Percentiles rank a stretch among this genome's conserved stretches.
phyloP scores from a whole-genome alignment of 1,284 basidiomycete genomes.

The Meripilus lineatus region DNA sequence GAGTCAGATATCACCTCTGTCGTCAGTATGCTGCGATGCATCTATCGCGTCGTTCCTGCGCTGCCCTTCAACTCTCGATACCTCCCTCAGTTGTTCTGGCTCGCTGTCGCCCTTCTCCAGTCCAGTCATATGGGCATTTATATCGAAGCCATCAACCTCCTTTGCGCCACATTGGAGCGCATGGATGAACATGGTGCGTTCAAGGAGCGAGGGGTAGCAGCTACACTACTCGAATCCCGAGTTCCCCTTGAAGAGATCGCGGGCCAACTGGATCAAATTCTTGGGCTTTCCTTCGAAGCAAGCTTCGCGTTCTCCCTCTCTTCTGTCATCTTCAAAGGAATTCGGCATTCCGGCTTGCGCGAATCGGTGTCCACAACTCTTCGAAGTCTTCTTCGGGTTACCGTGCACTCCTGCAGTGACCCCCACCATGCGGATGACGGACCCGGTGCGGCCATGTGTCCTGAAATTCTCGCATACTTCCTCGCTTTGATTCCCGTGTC shows the following conservation, averaged over 20 bases:
- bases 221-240: slow-evolving; percentile 63
- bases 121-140: slow-evolving; percentile 73
- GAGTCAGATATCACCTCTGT: slow-evolving; percentile 74
- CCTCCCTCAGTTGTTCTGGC: slow-evolving; percentile 76
- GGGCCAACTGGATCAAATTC: slow-evolving; percentile 67
- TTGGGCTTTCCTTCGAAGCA: slow-evolving; percentile 74
- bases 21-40: slow-evolving; percentile 83
- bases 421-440: slow-evolving; percentile 33
- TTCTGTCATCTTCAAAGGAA: slow-evolving; percentile 80
- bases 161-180: slow-evolving; percentile 64
- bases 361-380: slow-evolving; percentile 55
- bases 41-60: slow-evolving; percentile 72
- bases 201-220: slow-evolving; percentile 47
- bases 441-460: slow-evolving; percentile 38
- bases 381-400: slow-evolving; percentile 52
- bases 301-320: slow-evolving; percentile 81
- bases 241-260: slow-evolving; percentile 63
- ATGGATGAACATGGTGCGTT: slow-evolving; percentile 61
- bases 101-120: slow-evolving; percentile 78
- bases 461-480: slow-evolving; percentile 77
- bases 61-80: slow-evolving; percentile 69
- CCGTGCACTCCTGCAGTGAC: slow-evolving; percentile 41
- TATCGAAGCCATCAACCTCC: slow-evolving; percentile 60
- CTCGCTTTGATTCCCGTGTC: slow-evolving; percentile 73
- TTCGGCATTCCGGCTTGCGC: slow-evolving; percentile 64